These are phyloP conservation scores for Phytophthora europaea DNA, from an alignment of 352 stramenopile species.

Conservation along the genomic window DNA sequence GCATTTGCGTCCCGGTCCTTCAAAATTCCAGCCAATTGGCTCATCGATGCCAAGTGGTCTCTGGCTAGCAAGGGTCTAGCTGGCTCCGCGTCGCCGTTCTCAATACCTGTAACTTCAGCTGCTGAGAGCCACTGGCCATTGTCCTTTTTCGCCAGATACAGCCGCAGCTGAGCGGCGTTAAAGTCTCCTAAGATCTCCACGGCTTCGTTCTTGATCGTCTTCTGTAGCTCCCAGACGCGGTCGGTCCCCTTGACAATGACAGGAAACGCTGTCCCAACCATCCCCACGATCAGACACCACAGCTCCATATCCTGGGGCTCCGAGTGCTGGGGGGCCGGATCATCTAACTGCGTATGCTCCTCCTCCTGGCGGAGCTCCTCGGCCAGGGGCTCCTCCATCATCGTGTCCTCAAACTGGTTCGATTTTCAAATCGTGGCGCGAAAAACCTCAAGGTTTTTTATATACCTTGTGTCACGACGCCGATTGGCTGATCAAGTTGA, in stretches of 20 bases:
- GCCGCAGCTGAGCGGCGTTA: conserved; percentile 29
- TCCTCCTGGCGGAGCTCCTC: conserved; percentile 8
- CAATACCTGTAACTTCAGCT: conserved; percentile 23
- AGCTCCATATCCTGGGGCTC: conserved; percentile 26
- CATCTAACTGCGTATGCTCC: not conserved
- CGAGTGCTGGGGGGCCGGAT: not conserved
- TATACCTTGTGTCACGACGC: not conserved
- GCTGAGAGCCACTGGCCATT: conserved; percentile 27
- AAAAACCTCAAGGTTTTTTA: conserved; percentile 10
- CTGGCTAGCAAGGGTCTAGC: conserved; percentile 20
- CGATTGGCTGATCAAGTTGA: not conserved
- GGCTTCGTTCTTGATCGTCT: conserved; percentile 38
- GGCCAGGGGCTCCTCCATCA: conserved; percentile 15
- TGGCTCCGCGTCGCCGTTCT: conserved; percentile 24
- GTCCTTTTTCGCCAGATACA: conserved; percentile 35
- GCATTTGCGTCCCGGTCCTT: conserved; percentile 4
- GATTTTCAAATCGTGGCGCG: conserved; percentile 15
- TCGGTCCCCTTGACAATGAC: conserved; percentile 25
- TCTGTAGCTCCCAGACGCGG: conserved; percentile 39
- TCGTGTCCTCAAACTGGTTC: conserved; percentile 1
- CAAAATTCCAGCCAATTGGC: conserved; percentile 28
- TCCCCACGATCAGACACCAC: conserved; percentile 41
- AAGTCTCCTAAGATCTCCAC: conserved; percentile 40
- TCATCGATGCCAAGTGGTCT: conserved; percentile 33
- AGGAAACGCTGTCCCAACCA: conserved; percentile 38